These are phyloP conservation scores for Scleromitrula shiraiana DNA, from an alignment of 2,329 filamentous ascomycete species.

Conservation along the genomic window DNA sequence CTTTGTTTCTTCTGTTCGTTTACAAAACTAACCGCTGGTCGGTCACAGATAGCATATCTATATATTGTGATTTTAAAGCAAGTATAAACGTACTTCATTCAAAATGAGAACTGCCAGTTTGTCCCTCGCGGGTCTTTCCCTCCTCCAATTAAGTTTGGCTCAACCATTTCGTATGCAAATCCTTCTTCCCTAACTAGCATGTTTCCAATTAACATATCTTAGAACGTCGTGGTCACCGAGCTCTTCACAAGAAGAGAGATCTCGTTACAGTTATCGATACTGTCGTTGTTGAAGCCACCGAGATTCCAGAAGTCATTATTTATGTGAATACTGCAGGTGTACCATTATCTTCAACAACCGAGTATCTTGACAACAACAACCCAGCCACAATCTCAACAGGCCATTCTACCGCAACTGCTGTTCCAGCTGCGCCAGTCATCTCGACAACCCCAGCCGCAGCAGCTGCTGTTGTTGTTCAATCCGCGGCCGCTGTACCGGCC, in stretches of 20 bases:
- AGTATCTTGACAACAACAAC: constrained; percentile 8
- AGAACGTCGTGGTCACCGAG: constrained; percentile 23
- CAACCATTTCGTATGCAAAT: constrained; percentile 30
- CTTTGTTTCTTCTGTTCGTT: neutral
- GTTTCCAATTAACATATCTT: neutral
- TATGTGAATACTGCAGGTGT: constrained; percentile 52
- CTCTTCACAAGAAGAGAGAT: constrained; percentile 24
- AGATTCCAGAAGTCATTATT: constrained; percentile 43
- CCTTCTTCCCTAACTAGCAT: neutral
- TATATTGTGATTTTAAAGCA: neutral
- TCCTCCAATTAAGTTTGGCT: constrained; percentile 35
- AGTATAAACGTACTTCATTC: constrained; percentile 3
- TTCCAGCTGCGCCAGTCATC: neutral
- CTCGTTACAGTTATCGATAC: constrained; percentile 31
- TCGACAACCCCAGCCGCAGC: neutral
- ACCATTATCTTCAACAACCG: constrained; percentile 37
- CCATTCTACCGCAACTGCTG: constrained; percentile 1
- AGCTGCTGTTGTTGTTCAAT: neutral
- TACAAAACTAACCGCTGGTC: constrained; percentile 4
- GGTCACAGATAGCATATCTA: constrained; percentile 1
- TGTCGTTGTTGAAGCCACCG: constrained; percentile 30
- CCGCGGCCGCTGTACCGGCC: neutral
- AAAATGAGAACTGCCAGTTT: constrained; percentile 39
- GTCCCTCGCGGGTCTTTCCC: constrained; percentile 31
- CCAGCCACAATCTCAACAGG: no score